Evolutionary conservation across 2,329 filamentous ascomycete genomes (phyloP), one percentile per base, ranked within the genome.

Genomic region (Xylaria sp.): DNA sequence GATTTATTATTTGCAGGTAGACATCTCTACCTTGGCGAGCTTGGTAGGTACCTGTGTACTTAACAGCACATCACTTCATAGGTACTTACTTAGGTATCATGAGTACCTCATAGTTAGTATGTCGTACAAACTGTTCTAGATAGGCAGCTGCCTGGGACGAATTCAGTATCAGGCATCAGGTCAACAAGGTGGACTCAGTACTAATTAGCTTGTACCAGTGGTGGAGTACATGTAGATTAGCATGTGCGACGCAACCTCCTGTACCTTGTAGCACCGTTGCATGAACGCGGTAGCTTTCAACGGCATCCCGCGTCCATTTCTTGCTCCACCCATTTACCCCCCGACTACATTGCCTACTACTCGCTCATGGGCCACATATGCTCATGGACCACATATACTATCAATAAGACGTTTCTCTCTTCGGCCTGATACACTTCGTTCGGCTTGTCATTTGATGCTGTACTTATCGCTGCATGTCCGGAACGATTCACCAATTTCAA

Each of bases 261-360:
- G n/a, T n/a, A n/a, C n/a, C n/a, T n/a, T n/a, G n/a, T 30, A 48
- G 65, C 20, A 5, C 30, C 20, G 41, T 55, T 34, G 65, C 65
- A 67, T 67, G 30, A 68, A 61, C 56, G 66, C 62, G 65, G 65
- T 34, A 60, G 60, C 60, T 64, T 53, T 43, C n/a, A 58, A 58
- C 41, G 23, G 50, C 56, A 64, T 67, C 61, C 48, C 52, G 61
- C 57, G 66, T 61, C 57, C 60, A 60, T 52, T 23, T 59, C 53
- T n/a, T 46, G 23, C 45, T 65, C 65, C 61, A 61, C 61, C 36
- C 55, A 60, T 39, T 56, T 23, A 43, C 18, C 39, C 25, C 41
- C 30, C 18, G 28, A 43, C 39, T 55, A 52, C 45, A 32, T 53
- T 36, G 30, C 25, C 25, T 25, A 25, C 48, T n/a, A 36, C 52